Evolutionary conservation across 106 monocot genomes (phyloP), one percentile per base, ranked within the genome.

Genomic region (Phalaenopsis aphrodite): DNA sequence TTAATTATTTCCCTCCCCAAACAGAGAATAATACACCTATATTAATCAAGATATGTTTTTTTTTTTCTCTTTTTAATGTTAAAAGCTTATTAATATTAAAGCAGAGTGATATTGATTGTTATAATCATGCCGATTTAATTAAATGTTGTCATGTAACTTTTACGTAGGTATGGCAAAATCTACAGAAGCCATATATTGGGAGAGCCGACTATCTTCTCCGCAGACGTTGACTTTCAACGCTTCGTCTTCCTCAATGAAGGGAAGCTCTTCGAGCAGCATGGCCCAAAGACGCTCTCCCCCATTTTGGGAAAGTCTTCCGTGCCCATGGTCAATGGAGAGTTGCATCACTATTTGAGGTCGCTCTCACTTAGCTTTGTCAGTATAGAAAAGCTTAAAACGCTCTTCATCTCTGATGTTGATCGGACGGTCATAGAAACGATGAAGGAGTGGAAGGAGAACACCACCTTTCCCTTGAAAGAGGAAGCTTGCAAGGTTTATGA

Each of bases 401-500:
- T 21, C 4, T 72, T 72, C 24, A 5, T 72, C 39, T 9, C 36
- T 17, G 72, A 72, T 14, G 16, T 41, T 37, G 15, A 72, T 23
- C 15, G 41, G 5, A 36, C 38, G 8, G 72, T 41, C 41, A 37
- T 41, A 41, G 24, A 41, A 23, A 30, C 15, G 11, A 72, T 72
- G 72, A 37, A 41, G 2, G 18, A 17, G 2, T 72, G 72, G 72
- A 72, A 72, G 72, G 72, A 72, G 41, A 30, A 9, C 17, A 75
- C 17, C 42, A 19, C n/a, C 75, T 16, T 75, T 5, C 45, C 42
- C 75, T 3, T 45, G 11, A 30, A 67, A 36, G 67, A 67, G 36
- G 67, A 67, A 67, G 67, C 67, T 11, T 67, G 67, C 67, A 67
- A 67, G 67, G 67, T 67, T 66, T 30, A 30, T 30, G 30, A 30